Conservation (phyloP, 2,329 filamentous ascomycete species). For the Fusarium sp. region DNA sequence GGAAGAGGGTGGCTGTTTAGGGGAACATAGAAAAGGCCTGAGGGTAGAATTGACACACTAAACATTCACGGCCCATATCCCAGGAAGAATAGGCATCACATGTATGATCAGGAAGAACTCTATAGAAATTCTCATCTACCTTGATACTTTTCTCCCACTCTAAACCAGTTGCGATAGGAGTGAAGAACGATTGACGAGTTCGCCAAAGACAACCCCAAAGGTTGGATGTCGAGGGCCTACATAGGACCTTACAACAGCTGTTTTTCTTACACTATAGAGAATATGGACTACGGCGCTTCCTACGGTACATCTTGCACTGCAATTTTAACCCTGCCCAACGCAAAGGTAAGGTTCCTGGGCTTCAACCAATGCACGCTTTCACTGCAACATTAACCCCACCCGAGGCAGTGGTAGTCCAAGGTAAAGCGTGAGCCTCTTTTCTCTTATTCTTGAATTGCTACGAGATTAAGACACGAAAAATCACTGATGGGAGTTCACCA, state of each 20-base stretch:
- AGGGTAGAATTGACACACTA: background rate
- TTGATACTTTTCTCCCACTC: background rate
- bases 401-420: background rate
- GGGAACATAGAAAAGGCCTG: rapidly evolving
- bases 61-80: background rate
- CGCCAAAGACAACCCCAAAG: background rate
- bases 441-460: background rate
- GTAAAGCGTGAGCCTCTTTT: background rate
- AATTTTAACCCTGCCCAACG: no score
- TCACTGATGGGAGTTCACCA: background rate
- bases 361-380: no score
- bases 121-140: no score
- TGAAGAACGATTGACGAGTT: background rate
- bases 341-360: no score
- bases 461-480: background rate
- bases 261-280: background rate
- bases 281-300: background rate
- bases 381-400: background rate
- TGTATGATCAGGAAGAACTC: background rate
- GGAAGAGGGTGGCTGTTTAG: background rate
- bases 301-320: no score
- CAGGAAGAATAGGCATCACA: background rate
- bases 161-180: no score
- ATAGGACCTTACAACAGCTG: background rate
- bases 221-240: background rate